Evolutionary conservation across 495 filamentous ascomycete species (phyloP).

Genomic region (Rhizodiscina lignyota): DNA sequence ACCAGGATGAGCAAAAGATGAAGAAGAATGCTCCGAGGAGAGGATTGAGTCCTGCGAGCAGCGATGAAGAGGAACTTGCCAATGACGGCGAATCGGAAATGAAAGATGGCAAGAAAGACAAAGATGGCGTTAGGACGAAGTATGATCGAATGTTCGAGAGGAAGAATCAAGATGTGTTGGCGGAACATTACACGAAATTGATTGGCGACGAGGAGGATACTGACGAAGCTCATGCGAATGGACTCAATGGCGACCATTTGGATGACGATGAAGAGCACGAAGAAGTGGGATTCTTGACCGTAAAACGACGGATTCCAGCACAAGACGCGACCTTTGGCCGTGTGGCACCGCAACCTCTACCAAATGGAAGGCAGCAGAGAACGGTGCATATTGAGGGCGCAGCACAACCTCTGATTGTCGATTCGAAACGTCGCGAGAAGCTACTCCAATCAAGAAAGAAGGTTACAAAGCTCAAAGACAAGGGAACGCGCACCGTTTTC

Average conservation of each 20-base stretch:
- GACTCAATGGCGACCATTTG: slow-evolving; percentile 35
- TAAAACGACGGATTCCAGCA: slow-evolving; percentile 64
- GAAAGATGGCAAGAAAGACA: slow-evolving; percentile 27
- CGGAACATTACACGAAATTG: slow-evolving; percentile 78
- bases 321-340: not conserved
- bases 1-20: slow-evolving; percentile 70
- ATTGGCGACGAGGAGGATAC: slow-evolving; percentile 43
- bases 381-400: slow-evolving; percentile 26
- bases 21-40: slow-evolving; percentile 64
- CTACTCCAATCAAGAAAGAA: slow-evolving; percentile 89
- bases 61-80: slow-evolving; percentile 24
- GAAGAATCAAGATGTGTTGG: slow-evolving; percentile 84
- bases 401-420: slow-evolving; percentile 56
- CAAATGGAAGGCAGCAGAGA: slow-evolving; percentile 7
- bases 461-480: slow-evolving; percentile 70
- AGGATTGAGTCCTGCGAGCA: slow-evolving; percentile 31
- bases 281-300: slow-evolving; percentile 80
- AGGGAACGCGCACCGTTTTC: slow-evolving; percentile 69
- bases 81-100: slow-evolving; percentile 15
- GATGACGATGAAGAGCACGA: slow-evolving; percentile 49
- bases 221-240: slow-evolving; percentile 10
- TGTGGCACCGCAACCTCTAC: not conserved
- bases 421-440: slow-evolving; percentile 87
- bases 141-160: slow-evolving; percentile 95
- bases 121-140: slow-evolving; percentile 67